Conservation (phyloP, 176 grass and related monocot genomes). For the Oryza longistaminata region DNA sequence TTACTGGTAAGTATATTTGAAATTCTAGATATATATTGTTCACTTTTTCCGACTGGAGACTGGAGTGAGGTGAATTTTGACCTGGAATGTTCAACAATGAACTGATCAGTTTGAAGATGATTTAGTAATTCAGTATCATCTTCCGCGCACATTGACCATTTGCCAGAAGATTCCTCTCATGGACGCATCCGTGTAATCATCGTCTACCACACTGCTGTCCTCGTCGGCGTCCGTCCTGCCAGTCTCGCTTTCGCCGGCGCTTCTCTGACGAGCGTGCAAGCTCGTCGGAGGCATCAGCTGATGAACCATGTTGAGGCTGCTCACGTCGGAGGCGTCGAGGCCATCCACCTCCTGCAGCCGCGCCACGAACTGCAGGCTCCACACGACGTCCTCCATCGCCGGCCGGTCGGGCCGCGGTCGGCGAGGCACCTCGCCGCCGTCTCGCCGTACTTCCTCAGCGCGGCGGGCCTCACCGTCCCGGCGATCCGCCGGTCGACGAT, state of each 20-base stretch:
- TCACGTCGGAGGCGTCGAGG: slow-evolving; percentile 36
- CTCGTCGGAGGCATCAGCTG: neutral
- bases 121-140: neutral
- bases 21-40: neutral
- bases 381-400: slow-evolving; percentile 54
- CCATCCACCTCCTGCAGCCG: slow-evolving; percentile 37
- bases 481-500: slow-evolving; percentile 42
- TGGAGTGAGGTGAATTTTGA: neutral
- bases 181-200: slow-evolving; percentile 22
- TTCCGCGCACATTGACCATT: slow-evolving; percentile 36
- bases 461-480: neutral
- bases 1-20: neutral
- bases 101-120: neutral
- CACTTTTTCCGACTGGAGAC: neutral
- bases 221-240: neutral
- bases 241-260: neutral
- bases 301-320: slow-evolving; percentile 28
- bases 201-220: neutral
- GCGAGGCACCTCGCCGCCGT: slow-evolving; percentile 42
- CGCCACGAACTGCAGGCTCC: slow-evolving; percentile 48
- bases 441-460: slow-evolving; percentile 44
- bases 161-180: slow-evolving; percentile 53
- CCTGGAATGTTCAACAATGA: neutral
- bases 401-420: slow-evolving; percentile 26
- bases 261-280: neutral